A percentile compares a stretch with the other conserved stretches of the same genome.
These are phyloP conservation scores for Fonsecaea monophora DNA, from an alignment of 2,329 filamentous ascomycete species.

Conservation along the genomic window DNA sequence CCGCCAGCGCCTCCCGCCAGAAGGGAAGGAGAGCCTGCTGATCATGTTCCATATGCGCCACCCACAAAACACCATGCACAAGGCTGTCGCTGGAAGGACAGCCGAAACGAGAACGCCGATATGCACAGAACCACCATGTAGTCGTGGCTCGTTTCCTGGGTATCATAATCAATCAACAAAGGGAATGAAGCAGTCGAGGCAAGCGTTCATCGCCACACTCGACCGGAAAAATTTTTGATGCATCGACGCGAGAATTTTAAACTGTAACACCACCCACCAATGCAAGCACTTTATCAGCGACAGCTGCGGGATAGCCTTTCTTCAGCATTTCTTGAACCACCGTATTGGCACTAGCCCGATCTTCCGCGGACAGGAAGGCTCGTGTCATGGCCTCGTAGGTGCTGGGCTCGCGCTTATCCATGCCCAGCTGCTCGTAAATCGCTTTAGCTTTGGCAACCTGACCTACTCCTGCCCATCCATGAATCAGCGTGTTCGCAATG, in stretches of 20 bases:
- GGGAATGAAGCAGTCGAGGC: slow-evolving; percentile 27
- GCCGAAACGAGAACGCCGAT: slow-evolving; percentile 20
- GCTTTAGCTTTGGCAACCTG: slow-evolving; percentile 78
- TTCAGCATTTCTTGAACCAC: slow-evolving; percentile 90
- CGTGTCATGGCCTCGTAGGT: slow-evolving; percentile 99
- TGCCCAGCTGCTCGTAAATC: slow-evolving; percentile 80
- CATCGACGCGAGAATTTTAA: slow-evolving; percentile 12
- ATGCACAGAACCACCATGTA: slow-evolving; percentile 23
- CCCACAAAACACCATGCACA: slow-evolving; percentile 15
- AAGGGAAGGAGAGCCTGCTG: background rate
- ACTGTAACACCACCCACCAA: slow-evolving; percentile 65
- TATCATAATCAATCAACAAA: slow-evolving; percentile 36
- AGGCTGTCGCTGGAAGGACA: slow-evolving; percentile 23
- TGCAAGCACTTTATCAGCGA: slow-evolving; percentile 92
- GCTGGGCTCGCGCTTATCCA: slow-evolving; percentile 86
- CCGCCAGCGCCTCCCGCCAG: slow-evolving; percentile 26
- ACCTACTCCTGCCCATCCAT: slow-evolving; percentile 89
- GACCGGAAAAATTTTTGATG: slow-evolving; percentile 12
- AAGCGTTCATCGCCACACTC: slow-evolving; percentile 36
- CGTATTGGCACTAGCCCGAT: slow-evolving; percentile 74
- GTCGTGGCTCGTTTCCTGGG: slow-evolving; percentile 28
- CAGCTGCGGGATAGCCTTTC: slow-evolving; percentile 87
- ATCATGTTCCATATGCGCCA: slow-evolving; percentile 7
- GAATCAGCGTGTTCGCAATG: slow-evolving; percentile 97
- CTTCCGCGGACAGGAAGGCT: slow-evolving; percentile 83